phyloP scores from a whole-genome alignment of 805 yeast species.

The Wickerhamiella qilinensis region DNA sequence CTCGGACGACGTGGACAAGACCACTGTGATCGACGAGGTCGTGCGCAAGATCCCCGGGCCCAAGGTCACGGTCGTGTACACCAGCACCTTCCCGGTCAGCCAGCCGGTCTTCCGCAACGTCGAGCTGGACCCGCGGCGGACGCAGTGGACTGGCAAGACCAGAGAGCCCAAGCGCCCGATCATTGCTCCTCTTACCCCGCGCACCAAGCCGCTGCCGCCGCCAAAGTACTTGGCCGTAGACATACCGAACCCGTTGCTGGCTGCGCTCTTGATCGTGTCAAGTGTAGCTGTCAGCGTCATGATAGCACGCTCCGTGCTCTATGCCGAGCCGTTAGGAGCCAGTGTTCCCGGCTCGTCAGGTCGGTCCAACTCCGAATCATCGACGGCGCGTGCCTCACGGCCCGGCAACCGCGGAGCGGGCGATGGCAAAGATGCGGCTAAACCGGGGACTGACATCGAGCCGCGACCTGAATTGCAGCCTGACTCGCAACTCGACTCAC shows the following conservation, averaged over 20 bases:
- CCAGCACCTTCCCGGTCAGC: slow-evolving; percentile 24
- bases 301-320: background rate
- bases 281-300: background rate
- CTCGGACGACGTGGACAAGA: slow-evolving; percentile 6
- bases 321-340: background rate
- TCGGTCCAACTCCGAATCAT: no score
- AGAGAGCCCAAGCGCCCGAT: background rate
- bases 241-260: background rate
- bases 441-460: no score
- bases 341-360: no score
- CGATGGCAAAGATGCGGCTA: no score
- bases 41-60: slow-evolving; percentile 66
- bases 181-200: background rate
- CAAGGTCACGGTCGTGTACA: slow-evolving; percentile 41
- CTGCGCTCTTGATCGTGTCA: background rate
- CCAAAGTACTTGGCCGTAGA: no score
- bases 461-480: no score
- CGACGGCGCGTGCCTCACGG: no score
- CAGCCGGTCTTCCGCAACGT: slow-evolving; percentile 16
- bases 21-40: slow-evolving; percentile 35
- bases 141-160: slow-evolving; percentile 10
- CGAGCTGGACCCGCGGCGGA: slow-evolving; percentile 17
- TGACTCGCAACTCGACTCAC: no score
- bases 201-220: background rate
- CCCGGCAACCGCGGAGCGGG: no score